Evolutionary conservation across 495 filamentous ascomycete genomes (phyloP), one percentile per base, ranked within the genome.

Genomic region (Neurospora sp.): DNA sequence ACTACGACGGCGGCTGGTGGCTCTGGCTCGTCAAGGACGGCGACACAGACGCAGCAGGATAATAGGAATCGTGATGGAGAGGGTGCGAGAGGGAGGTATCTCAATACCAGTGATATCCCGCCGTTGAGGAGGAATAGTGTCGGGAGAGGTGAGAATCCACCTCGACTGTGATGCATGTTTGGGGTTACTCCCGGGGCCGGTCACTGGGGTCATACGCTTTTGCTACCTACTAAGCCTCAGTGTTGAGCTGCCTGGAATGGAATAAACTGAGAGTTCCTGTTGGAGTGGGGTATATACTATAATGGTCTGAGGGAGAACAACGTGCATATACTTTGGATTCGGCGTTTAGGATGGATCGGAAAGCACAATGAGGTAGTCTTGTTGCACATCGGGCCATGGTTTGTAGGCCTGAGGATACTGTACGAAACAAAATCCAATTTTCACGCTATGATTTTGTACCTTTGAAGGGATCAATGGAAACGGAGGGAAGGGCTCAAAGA

Each of bases 141-240:
- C 9, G 72, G 68, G n/a, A 70, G 72, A 61, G 72, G 72, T 4
- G 66, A 73, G 35, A 70, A 73, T 39, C 72, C 72, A 70, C 72
- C 72, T 14, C 72, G 72, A 31, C 38, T 73, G 10, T 73, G 38
- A 69, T 3, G 22, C 22, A 22, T 59, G 48, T 31, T 31, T 22
- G 48, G 46, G 6, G 2, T 6, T 12, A 27, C 22, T 27, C 14
- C 12, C 22, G 27, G 22, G 48, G 12, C 1, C 46, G 10, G 46
- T 22, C 46, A 20, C n/a, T 22, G 46, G 42, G 46, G 20, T 53
- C 20, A 53, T 20, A 53, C 20, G 46, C 3, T 11, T 11, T 1
- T 53, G 46, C 10, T 20, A 22, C n/a, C 5, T 20, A 22, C 46
- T 48, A 9, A 3, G 27, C 27, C 27, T 31, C 27, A 3, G 27